A percentile compares a stretch with the other conserved stretches of the same genome.
Conservation (phyloP, 345 rosid species). For the Streptanthus diversifolius region DNA sequence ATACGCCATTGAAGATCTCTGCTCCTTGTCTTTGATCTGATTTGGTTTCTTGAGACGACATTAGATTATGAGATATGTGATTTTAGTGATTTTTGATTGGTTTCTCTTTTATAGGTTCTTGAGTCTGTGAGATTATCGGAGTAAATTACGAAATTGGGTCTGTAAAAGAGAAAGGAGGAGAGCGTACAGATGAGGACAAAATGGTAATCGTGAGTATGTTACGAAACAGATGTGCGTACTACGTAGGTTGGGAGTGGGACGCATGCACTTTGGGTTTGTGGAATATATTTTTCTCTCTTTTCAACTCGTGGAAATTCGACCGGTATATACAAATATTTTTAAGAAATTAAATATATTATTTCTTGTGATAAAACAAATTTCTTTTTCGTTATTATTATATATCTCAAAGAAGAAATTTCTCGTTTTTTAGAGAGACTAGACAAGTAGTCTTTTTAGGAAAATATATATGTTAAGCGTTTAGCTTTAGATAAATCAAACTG, state of each 20-base stretch:
- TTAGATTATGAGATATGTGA: neutral
- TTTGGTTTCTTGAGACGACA: constrained; percentile 35
- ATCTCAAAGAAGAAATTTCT: too few relatives aligned
- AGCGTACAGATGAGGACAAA: neutral
- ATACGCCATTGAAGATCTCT: constrained; percentile 44
- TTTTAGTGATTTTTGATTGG: neutral
- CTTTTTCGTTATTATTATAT: too few relatives aligned
- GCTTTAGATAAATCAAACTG: too few relatives aligned
- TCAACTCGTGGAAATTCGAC: neutral
- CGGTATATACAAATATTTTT: too few relatives aligned
- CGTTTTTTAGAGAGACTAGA: too few relatives aligned
- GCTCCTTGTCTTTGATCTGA: constrained; percentile 42
- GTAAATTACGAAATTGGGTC: neutral
- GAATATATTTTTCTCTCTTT: neutral
- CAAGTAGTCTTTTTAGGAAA: too few relatives aligned
- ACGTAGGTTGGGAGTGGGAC: neutral
- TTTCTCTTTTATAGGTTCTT: neutral
- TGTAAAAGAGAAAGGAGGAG: neutral
- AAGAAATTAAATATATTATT: too few relatives aligned
- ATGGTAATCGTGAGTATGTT: neutral
- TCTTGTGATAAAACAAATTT: too few relatives aligned
- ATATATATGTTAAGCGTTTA: too few relatives aligned
- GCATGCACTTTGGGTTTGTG: neutral
- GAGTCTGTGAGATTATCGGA: neutral
- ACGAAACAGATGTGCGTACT: neutral